Percentiles rank a stretch among this genome's conserved stretches.
phyloP scores from a whole-genome alignment of 768 basidiomycete species.

The Dacryopinax primogenitus region DNA sequence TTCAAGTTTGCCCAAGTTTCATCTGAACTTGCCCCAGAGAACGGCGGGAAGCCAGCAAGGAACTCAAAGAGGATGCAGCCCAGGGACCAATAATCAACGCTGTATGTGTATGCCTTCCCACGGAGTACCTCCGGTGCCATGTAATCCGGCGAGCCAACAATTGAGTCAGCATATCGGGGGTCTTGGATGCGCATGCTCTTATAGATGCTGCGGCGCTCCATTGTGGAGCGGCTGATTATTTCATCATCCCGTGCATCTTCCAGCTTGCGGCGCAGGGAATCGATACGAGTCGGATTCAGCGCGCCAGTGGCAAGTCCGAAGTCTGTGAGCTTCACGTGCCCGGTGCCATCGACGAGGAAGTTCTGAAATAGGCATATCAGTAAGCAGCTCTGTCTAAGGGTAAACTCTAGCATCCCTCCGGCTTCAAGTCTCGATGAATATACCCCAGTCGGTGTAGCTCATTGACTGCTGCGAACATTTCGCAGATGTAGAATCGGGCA shows the following conservation, averaged over 20 bases:
- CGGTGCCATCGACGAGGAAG: conserved; percentile 87
- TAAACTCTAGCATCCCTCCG: conserved; percentile 52
- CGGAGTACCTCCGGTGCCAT: conserved; percentile 94
- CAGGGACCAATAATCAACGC: conserved; percentile 96
- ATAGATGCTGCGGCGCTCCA: conserved; percentile 90
- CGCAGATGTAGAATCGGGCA: conserved; percentile 89
- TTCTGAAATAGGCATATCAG: conserved; percentile 41
- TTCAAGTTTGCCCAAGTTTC: conserved; percentile 99
- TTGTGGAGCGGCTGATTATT: conserved; percentile 75
- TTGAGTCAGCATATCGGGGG: conserved; percentile 88
- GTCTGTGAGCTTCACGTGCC: conserved; percentile 95
- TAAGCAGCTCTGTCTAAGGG: background rate
- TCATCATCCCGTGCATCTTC: conserved; percentile 94
- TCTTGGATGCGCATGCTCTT: conserved; percentile 82
- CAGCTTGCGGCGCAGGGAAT: conserved; percentile 89
- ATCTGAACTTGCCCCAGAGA: conserved; percentile 87
- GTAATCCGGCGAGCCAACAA: conserved; percentile 96
- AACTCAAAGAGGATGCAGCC: conserved; percentile 98
- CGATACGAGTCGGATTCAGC: conserved; percentile 85
- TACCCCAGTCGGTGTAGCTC: conserved; percentile 96
- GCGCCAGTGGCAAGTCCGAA: conserved; percentile 96
- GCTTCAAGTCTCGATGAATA: conserved; percentile 95
- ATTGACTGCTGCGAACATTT: conserved; percentile 91
- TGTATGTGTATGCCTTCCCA: conserved; percentile 87
- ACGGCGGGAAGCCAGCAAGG: conserved; percentile 92